Base-by-base conservation (phyloP, 1,284 basidiomycete genomes). In the Ceratobasidium sp. region DNA sequence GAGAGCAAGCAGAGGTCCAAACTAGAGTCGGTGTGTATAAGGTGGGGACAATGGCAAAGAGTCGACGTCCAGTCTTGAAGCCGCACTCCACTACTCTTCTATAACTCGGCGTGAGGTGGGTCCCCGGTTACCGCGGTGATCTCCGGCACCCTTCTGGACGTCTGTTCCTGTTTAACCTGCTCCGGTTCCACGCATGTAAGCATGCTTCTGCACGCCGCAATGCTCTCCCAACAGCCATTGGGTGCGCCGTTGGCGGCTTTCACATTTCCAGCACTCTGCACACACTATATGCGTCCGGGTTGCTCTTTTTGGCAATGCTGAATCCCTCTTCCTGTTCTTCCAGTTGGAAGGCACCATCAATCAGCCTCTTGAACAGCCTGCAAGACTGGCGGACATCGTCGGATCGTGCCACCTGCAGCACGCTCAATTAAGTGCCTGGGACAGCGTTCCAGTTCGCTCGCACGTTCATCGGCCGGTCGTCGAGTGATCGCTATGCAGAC, bases 391-490 rank as follows among this genome's bases (percentile, higher is more conserved):
- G 61, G 61, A 62, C 24, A 62, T 62, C 61, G 9, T 62, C 61
- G 61, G 61, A 62, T 62, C 61, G 61, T 43, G 39, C 41, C 61
- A n/a, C 46, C 31, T 43, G 6, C 14, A 19, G 34, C 31, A 13
- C n/a, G 29, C 61, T 46, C 61, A 22, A 48, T 46, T 62, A 13
- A 37, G 27, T 46, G 61, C 8, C 34, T 27, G 8, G 53, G 24
- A 13, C 29, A 54, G 8, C 22, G 53, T n/a, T 27, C 61, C 61
- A 46, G 37, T 13, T 34, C 37, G 14, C 58, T 37, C 22, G 39
- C 61, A 62, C 61, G 39, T 46, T 62, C 43, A 37, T 62, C 61
- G 61, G 61, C 61, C 61, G 61, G 61, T 37, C 19, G 43, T 9
- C 58, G 6, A 43, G 27, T 7, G 61, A 62, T 62, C 43, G 37